These are phyloP conservation scores for Pistacia atlantica DNA, from an alignment of 345 rosid species.

Conservation along the genomic window DNA sequence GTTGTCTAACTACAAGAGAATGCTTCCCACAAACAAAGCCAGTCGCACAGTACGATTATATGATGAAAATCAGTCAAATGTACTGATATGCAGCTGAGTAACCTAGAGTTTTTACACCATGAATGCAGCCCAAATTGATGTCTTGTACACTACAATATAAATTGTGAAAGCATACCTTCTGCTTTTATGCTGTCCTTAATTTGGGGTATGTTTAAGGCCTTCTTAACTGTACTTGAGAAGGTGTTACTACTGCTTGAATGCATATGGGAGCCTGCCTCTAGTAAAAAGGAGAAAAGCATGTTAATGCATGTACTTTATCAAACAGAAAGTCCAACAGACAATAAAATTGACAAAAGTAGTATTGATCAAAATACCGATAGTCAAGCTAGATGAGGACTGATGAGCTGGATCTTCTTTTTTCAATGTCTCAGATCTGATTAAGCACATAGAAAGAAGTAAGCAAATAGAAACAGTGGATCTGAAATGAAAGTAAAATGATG, in stretches of 20 bases:
- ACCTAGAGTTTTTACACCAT: not conserved
- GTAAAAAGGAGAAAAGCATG: slow-evolving; percentile 21
- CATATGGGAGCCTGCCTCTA: slow-evolving; percentile 29
- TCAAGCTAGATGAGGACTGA: slow-evolving; percentile 46
- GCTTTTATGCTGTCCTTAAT: slow-evolving; percentile 57
- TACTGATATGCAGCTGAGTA: not conserved
- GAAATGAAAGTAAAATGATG: slow-evolving; percentile 9
- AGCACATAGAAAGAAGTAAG: slow-evolving; percentile 24
- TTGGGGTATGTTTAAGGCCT: slow-evolving; percentile 45
- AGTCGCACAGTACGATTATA: not conserved
- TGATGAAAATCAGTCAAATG: not conserved
- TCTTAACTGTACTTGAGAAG: slow-evolving; percentile 43
- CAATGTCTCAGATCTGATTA: slow-evolving; percentile 53
- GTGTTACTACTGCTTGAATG: slow-evolving; percentile 37
- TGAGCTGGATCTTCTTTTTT: slow-evolving; percentile 49
- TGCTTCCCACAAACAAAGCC: not conserved
- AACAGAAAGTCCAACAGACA: slow-evolving; percentile 2
- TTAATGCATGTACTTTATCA: slow-evolving; percentile 9
- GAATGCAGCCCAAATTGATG: not conserved
- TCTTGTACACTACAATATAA: not conserved
- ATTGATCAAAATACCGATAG: slow-evolving; percentile 41
- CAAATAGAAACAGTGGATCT: slow-evolving; percentile 8
- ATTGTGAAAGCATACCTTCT: slow-evolving; percentile 62
- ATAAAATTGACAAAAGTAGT: slow-evolving; percentile 16
- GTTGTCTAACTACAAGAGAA: slow-evolving; percentile 2